These are phyloP conservation scores for Tubosaeta sp. DNA, from an alignment of 768 basidiomycete genomes.

Conservation along the genomic window DNA sequence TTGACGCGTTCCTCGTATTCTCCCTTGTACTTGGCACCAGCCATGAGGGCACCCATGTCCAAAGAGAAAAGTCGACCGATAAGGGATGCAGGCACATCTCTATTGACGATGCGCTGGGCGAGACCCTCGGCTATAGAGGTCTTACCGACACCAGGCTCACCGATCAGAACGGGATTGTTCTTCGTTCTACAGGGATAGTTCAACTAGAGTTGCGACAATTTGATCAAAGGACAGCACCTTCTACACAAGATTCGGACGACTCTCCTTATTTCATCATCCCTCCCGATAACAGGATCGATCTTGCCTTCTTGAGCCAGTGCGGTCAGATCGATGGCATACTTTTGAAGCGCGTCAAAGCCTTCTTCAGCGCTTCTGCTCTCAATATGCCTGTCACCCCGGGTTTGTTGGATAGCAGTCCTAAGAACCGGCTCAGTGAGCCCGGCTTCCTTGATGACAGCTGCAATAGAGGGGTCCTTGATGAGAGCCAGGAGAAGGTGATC, in stretches of 20 bases:
- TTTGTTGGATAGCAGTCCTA: conserved; percentile 73
- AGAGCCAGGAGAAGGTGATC: conserved; percentile 89
- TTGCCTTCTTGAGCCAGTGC: conserved; percentile 87
- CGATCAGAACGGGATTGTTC: conserved; percentile 96
- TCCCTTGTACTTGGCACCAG: conserved; percentile 88
- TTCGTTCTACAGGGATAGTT: conserved; percentile 62
- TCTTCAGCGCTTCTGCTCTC: conserved; percentile 86
- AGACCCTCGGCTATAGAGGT: conserved; percentile 94
- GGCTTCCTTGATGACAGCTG: conserved; percentile 69
- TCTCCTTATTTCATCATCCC: conserved; percentile 88
- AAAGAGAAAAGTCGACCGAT: conserved; percentile 77
- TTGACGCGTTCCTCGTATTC: conserved; percentile 98
- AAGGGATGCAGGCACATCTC: conserved; percentile 79
- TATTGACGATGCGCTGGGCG: conserved; percentile 91
- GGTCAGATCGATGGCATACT: conserved; percentile 86
- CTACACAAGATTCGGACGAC: conserved; percentile 79
- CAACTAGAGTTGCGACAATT: neutral
- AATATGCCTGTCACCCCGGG: conserved; percentile 79
- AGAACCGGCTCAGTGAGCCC: conserved; percentile 65
- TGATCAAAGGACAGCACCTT: conserved; percentile 40
- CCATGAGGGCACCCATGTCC: conserved; percentile 96
- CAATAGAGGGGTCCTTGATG: conserved; percentile 66
- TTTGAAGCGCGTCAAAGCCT: conserved; percentile 88
- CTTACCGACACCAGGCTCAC: conserved; percentile 94
- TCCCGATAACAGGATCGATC: conserved; percentile 92